Percentiles rank a stretch among this genome's conserved stretches.
phyloP scores from a whole-genome alignment of 345 rosid species.

The Gossypium herbaceum region DNA sequence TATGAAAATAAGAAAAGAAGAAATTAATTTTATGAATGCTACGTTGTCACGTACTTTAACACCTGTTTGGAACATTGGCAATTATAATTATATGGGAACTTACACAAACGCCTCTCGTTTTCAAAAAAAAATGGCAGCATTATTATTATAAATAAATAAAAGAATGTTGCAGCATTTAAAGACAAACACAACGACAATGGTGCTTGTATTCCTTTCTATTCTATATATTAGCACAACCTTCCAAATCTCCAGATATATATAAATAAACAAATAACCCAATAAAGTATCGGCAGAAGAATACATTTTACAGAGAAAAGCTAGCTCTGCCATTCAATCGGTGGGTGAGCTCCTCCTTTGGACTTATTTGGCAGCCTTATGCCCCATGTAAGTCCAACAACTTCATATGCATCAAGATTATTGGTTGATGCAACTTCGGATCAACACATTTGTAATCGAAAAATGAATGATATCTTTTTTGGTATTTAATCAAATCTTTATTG shows the following conservation, averaged over 20 bases:
- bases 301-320: slow-evolving; percentile 13
- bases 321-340: slow-evolving; percentile 36
- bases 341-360: slow-evolving; percentile 32
- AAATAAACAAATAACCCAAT: background rate
- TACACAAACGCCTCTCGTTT: too few species aligned
- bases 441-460: too few species aligned
- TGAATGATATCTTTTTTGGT: too few species aligned
- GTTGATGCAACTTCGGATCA: slow-evolving; percentile 11
- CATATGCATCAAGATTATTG: slow-evolving; percentile 5
- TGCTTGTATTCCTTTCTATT: slow-evolving; percentile 32
- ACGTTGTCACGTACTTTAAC: too few species aligned
- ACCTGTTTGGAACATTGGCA: too few species aligned
- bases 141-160: slow-evolving; percentile 11
- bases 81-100: too few species aligned
- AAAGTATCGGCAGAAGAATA: slow-evolving; percentile 6
- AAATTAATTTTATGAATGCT: too few species aligned
- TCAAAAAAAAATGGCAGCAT: too few species aligned
- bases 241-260: slow-evolving; percentile 40
- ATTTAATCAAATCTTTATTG: too few species aligned
- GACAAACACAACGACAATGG: slow-evolving; percentile 54
- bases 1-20: too few species aligned
- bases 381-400: slow-evolving; percentile 22
- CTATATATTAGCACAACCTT: slow-evolving; percentile 23
- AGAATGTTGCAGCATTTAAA: slow-evolving; percentile 59
- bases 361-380: slow-evolving; percentile 5